Evolutionary conservation across 148 eudicot species (phyloP).

Genomic region (Tetragonia tetragonoides): DNA sequence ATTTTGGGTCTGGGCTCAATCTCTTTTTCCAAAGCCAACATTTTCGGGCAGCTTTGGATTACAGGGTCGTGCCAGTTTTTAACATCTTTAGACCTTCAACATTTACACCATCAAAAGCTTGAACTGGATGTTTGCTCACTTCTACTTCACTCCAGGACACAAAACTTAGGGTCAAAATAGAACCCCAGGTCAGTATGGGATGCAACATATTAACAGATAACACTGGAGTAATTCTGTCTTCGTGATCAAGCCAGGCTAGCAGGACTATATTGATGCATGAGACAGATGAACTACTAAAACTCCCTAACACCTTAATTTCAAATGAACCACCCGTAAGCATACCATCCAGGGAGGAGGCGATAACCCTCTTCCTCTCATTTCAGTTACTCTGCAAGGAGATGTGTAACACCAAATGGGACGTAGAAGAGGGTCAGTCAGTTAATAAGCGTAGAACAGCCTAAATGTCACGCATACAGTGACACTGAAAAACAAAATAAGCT

Average conservation of each 20-base stretch:
- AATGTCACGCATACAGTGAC: not conserved
- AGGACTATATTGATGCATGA: not conserved
- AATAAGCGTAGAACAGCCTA: not conserved
- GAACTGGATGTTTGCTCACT: not conserved
- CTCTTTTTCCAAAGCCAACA: too few relatives aligned
- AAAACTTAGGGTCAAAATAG: not conserved
- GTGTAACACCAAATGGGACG: not conserved
- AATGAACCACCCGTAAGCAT: not conserved
- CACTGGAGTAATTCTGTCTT: not conserved
- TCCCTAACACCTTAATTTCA: too few relatives aligned
- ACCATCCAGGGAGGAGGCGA: not conserved
- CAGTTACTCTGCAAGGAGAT: not conserved
- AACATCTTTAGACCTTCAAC: not conserved
- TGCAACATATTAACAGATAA: not conserved
- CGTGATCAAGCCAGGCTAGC: not conserved
- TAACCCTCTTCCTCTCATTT: not conserved
- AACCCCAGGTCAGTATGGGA: not conserved
- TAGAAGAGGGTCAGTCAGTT: not conserved
- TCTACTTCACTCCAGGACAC: not conserved
- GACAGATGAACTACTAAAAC: too few relatives aligned
- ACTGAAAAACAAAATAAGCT: not conserved
- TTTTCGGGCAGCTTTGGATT: too few relatives aligned
- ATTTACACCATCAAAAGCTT: not conserved
- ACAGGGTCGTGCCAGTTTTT: too few relatives aligned
- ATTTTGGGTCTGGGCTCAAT: too few relatives aligned